Evolutionary conservation across 2,329 filamentous ascomycete species (phyloP), one percentile per base, ranked within the genome.

Genomic region (Colletotrichum higginsianum): DNA sequence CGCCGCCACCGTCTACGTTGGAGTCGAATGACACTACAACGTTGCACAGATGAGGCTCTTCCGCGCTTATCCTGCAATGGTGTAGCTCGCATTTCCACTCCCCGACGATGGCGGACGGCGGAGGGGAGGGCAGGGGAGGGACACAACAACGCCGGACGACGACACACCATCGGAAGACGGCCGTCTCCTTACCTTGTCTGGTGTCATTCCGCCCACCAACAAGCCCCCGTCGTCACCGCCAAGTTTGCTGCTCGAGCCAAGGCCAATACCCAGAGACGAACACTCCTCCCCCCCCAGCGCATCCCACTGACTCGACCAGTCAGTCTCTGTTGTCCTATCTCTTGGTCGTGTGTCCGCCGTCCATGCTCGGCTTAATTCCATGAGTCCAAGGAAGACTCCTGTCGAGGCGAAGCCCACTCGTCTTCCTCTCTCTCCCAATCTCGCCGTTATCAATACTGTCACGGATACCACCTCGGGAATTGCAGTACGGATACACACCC

Each of bases 211-310:
- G 12, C 47, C 38, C 35, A 6, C 47, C 42, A 44, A 40, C 16
- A 18, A 61, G 38, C 46, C 65, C 60, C 42, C 4, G 23, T 64
- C 65, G 60, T 72, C 65, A 69, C 65, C 58, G 69, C 69, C 66
- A 69, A 72, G 66, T 38, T 35, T 5, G 26, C 42, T 15, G 50
- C 53, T 56, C 60, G 50, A 56, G 69, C 69, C 65, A 72, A 72
- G 69, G 21, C 68, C 69, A 64, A 72, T 69, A 63, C 65, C 66
- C 58, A 64, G 69, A 64, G 69, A 55, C 46, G 11, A 71, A 58
- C 53, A 44, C n/a, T 35, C 30, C 30, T 2, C 26, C 5, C 30
- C 30, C 30, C 52, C 58, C 53, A n/a, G 62, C 53, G 15, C 30
- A 23, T 38, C 21, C 6, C 13, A 50, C 64, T 38, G 53, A 64